Base-by-base conservation (phyloP, 2,329 filamentous ascomycete genomes). In the Penicillium sp. region DNA sequence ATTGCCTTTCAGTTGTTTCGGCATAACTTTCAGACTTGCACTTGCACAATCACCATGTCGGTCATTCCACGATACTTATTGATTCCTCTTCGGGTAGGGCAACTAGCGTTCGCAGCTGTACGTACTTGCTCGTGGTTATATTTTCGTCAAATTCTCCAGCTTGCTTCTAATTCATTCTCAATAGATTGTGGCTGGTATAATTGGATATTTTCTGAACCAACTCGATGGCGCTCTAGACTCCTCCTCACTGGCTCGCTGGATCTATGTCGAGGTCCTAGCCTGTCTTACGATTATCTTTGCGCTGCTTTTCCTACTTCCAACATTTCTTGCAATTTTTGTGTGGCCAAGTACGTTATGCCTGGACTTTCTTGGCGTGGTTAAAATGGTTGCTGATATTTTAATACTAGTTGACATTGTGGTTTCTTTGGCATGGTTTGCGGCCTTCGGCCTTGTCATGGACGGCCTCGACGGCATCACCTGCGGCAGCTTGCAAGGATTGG, bases 221-320 rank as follows among this genome's bases (percentile, higher is more conserved):
- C 63, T 73, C 2, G 74, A 75, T 47, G 60, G 75, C 20, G 62
- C 75, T 33, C 70, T 76, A 35, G 77, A 78, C 53, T 71, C 77
- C 58, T 85, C 82, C 79, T 74, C 79, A 18, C 74, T 81, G 35
- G 84, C 80, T 38, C 85, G 88, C 55, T 85, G 86, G 75, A 90
- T 92, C 73, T 92, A 90, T 77, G 83, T 87, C 45, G 83, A 88
- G 66, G 83, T 90, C n/a, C 80, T 91, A 35, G 86, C 89, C 2
- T 85, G 79, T 20, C 66, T 92, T 18, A 83, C 85, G 16, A 83
- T 91, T 55, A 70, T 92, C 40, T 76, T 90, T n/a, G 78, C 83
- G 5, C 72, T 92, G 24, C 69, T 92, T 59, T 90, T 88, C 83
- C 78, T 91, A 24, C 77, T 92, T 40, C 89, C 89, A 2, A 89